phyloP scores from a whole-genome alignment of 2,329 filamentous ascomycete genomes.

The Colletotrichum tropicale region DNA sequence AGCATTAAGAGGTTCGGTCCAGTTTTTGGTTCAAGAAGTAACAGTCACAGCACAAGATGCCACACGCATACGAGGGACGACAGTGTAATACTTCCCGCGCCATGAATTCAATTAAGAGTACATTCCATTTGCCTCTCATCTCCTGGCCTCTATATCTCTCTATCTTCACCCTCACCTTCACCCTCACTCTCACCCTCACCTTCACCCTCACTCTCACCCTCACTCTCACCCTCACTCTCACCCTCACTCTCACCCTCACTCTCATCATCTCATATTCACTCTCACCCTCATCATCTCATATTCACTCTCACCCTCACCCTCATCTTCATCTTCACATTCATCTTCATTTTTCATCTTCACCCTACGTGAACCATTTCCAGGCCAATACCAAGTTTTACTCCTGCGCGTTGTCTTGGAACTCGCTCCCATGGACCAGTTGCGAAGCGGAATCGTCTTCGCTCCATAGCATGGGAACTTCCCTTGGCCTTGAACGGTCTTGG shows the following conservation, averaged over 20 bases:
- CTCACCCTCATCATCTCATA: too few species aligned
- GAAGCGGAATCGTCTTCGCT: background rate
- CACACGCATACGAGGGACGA: accelerated
- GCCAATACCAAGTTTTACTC: background rate
- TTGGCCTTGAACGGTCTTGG: background rate
- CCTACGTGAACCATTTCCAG: accelerated
- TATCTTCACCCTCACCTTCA: too few species aligned
- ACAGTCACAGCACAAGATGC: background rate
- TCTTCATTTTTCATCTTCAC: too few species aligned
- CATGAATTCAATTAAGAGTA: accelerated
- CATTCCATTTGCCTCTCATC: too few species aligned
- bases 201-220: too few species aligned
- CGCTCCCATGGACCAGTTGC: background rate
- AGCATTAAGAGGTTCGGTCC: background rate
- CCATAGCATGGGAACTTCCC: background rate
- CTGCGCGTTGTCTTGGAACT: too few species aligned
- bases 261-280: too few species aligned
- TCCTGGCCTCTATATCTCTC: too few species aligned
- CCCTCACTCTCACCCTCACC: accelerated
- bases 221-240: too few species aligned
- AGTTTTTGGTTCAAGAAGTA: background rate
- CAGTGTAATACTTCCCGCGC: too few species aligned
- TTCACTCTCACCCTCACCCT: background rate
- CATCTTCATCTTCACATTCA: too few species aligned
- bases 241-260: too few species aligned